phyloP scores from a whole-genome alignment of 768 basidiomycete species.

The Cantharellus anzutake region DNA sequence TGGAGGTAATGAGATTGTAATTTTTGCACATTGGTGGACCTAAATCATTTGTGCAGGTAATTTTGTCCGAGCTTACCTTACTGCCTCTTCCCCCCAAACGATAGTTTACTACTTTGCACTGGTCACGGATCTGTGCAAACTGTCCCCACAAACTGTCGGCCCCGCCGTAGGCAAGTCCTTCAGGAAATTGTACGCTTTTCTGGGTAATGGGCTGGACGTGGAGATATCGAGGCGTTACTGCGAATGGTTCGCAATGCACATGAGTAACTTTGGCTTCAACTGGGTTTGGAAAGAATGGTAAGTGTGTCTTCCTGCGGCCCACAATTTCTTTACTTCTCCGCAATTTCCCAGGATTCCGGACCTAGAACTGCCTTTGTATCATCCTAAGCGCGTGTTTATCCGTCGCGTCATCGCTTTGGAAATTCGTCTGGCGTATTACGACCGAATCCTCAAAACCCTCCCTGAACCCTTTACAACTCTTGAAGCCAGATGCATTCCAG shows the following conservation, averaged over 20 bases:
- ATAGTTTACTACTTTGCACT: constrained; percentile 73
- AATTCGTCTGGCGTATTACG: constrained; percentile 80
- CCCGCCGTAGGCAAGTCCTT: constrained; percentile 95
- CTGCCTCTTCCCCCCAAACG: constrained; percentile 62
- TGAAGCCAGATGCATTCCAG: constrained; percentile 41
- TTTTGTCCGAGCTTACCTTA: constrained; percentile 53
- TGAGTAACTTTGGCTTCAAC: constrained; percentile 94
- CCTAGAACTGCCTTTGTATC: constrained; percentile 45
- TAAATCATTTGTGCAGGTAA: constrained; percentile 25
- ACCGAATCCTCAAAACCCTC: constrained; percentile 75
- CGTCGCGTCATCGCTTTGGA: constrained; percentile 76
- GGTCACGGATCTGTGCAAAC: constrained; percentile 85
- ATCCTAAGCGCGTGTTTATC: constrained; percentile 81
- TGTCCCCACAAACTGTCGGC: constrained; percentile 82
- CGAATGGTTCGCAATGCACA: constrained; percentile 91
- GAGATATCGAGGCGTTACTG: constrained; percentile 66
- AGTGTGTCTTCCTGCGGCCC: constrained; percentile 12
- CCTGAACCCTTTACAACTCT: constrained; percentile 61
- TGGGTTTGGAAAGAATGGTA: constrained; percentile 99
- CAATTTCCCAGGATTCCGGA: constrained; percentile 55
- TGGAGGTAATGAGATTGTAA: constrained; percentile 38
- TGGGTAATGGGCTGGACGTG: constrained; percentile 77
- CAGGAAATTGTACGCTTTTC: constrained; percentile 55
- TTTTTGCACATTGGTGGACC: no score
- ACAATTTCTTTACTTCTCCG: background rate